A percentile compares a stretch with the other conserved stretches of the same genome.
Evolutionary conservation across 2,329 filamentous ascomycete genomes (phyloP).

Genomic region (Microcera coccophila): DNA sequence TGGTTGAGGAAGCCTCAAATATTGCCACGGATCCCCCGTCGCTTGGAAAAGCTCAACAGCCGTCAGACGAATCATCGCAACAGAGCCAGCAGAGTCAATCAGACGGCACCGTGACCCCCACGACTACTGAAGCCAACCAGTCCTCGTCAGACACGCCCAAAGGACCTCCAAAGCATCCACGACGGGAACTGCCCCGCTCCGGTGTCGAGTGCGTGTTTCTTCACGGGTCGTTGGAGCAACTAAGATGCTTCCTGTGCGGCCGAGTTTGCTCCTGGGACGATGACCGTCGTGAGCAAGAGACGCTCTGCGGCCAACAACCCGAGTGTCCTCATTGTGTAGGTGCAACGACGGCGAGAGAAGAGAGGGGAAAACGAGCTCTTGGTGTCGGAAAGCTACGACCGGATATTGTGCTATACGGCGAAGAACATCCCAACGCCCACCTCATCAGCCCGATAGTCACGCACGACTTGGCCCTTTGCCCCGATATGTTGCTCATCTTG

Average conservation of each 20-base stretch:
- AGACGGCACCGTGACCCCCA: constrained; percentile 11
- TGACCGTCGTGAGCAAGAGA: constrained; percentile 50
- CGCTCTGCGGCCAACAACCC: constrained; percentile 61
- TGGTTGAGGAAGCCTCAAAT: constrained; percentile 34
- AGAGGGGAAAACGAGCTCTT: constrained; percentile 62
- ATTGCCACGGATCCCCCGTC: constrained; percentile 16
- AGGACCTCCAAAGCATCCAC: constrained; percentile 16
- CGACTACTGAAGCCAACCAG: constrained; percentile 18
- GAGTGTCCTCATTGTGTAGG: constrained; percentile 63
- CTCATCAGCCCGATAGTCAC: constrained; percentile 65
- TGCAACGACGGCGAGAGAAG: constrained; percentile 59
- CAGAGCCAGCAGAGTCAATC: constrained; percentile 14
- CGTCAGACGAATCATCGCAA: constrained; percentile 17
- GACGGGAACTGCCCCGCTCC: constrained; percentile 29
- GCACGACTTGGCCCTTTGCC: constrained; percentile 60
- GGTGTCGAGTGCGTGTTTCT: constrained; percentile 66
- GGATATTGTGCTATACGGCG: constrained; percentile 71
- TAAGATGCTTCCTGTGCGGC: constrained; percentile 62
- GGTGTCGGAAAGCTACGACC: constrained; percentile 66
- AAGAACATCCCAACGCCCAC: constrained; percentile 66
- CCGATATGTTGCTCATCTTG: constrained; percentile 65
- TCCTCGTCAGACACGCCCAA: constrained; percentile 18
- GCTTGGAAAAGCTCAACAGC: constrained; percentile 19
- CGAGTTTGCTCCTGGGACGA: constrained; percentile 59
- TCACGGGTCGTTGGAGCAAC: constrained; percentile 62